Conservation (phyloP, 1,139 yeast species). For the Kazachstania sp. region DNA sequence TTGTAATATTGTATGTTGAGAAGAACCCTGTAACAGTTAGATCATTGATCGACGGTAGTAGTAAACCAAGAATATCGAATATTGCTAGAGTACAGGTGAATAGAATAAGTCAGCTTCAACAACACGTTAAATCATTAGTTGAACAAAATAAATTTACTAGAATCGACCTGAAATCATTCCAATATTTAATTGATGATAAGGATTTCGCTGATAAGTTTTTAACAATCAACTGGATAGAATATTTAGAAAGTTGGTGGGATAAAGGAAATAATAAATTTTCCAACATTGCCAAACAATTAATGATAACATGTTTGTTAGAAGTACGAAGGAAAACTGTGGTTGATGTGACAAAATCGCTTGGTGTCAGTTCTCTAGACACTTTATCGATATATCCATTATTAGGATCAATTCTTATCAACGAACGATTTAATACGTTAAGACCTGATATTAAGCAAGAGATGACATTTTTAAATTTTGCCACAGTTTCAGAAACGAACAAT, state of each 20-base stretch:
- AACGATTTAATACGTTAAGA: constrained; percentile 42
- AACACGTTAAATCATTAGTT: constrained; percentile 37
- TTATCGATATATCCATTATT: constrained; percentile 45
- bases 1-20: constrained; percentile 44
- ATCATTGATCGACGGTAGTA: constrained; percentile 42
- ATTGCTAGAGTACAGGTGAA: constrained; percentile 25
- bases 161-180: constrained; percentile 39
- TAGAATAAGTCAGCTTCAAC: constrained; percentile 25
- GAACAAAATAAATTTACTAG: constrained; percentile 39
- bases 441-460: constrained; percentile 26
- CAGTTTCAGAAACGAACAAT: background rate
- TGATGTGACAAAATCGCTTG: constrained; percentile 39
- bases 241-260: constrained; percentile 47
- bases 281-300: constrained; percentile 38
- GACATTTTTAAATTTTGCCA: constrained; percentile 23
- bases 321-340: constrained; percentile 38
- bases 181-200: constrained; percentile 27
- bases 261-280: constrained; percentile 50
- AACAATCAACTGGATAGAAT: constrained; percentile 46
- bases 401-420: constrained; percentile 44
- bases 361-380: constrained; percentile 36
- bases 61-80: constrained; percentile 25
- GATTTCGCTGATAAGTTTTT: constrained; percentile 49
- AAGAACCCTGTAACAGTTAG: constrained; percentile 43
- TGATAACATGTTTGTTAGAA: constrained; percentile 45